phyloP scores from a whole-genome alignment of 2,329 filamentous ascomycete genomes.

The Aspergillus clavatus region DNA sequence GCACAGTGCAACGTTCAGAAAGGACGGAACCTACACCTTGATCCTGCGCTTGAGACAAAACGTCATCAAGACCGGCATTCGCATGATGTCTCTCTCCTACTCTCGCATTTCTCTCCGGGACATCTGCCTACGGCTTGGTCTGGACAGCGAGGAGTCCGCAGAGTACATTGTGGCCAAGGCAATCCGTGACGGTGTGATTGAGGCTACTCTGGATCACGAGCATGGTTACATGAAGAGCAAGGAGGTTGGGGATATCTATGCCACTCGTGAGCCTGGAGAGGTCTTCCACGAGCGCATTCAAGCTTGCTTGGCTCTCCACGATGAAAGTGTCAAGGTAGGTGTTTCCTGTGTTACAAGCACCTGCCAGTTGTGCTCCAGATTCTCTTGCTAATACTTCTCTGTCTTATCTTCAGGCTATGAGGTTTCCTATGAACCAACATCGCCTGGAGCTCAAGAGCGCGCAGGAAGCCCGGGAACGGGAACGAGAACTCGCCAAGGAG shows the following conservation, averaged over 20 bases:
- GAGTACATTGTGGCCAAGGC: constrained; percentile 99
- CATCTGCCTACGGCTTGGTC: constrained; percentile 89
- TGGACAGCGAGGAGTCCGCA: constrained; percentile 93
- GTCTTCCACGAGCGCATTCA: constrained; percentile 95
- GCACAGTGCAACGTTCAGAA: constrained; percentile 78
- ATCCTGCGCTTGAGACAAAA: constrained; percentile 94
- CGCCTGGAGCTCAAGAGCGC: constrained; percentile 95
- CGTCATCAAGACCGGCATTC: constrained; percentile 98
- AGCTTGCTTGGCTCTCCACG: constrained; percentile 85
- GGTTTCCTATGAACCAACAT: constrained; percentile 99
- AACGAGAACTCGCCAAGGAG: constrained; percentile 96
- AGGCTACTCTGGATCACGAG: constrained; percentile 90
- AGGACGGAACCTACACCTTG: constrained; percentile 90
- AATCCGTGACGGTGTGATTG: constrained; percentile 94
- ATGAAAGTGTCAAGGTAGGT: constrained; percentile 93
- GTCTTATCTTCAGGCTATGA: constrained; percentile 67
- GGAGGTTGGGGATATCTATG: constrained; percentile 92
- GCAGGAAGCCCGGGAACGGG: constrained; percentile 93
- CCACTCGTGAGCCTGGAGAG: constrained; percentile 90
- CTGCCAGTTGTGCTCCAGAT: not conserved
- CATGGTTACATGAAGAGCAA: constrained; percentile 98
- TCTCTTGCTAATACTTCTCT: constrained; percentile 23
- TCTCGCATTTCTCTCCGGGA: constrained; percentile 94
- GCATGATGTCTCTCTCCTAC: constrained; percentile 98
- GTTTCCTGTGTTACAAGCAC: not conserved